Base-by-base conservation (phyloP, 345 rosid genomes). In the Kernera saxatilis region DNA sequence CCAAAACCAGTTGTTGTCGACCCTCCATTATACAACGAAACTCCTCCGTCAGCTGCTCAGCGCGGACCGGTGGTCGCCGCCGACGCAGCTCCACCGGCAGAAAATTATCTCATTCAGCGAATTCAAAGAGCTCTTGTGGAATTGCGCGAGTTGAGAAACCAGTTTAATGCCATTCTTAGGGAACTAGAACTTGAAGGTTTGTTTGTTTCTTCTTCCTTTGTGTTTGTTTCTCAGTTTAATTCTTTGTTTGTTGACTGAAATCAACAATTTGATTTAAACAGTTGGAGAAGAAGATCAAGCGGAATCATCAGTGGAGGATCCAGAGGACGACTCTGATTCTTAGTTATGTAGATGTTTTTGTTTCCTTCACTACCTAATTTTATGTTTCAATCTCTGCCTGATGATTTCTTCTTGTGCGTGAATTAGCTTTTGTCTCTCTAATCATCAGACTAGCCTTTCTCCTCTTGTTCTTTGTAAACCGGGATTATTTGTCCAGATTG, bases 231-330 rank as follows among this genome's bases (percentile, higher is more conserved):
- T 32, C 3, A 1, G 52, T 27, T 19, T 3, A 4, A 3, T 22
- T 61, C 2, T 8, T 65, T 35, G 54, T 30, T 30, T 2, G 36
- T 51, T 14, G 13, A 2, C n/a, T n/a, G n/a, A 36, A 15, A 11
- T 10, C 1, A 10, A 7, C 1, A 22, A 5, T 39, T 45, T 55
- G 15, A 12, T 69, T 69, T 21, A 22, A 46, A 14, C 59, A 73
- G 77, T 48, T n/a, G 72, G 15, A 57, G 76, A 73, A 55, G 77
- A 66, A 48, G 77, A 73, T 4, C 35, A 58, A 39, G 77, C 72
- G 27, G 77, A 66, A 49, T 73, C 77, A 73, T 73, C 77, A 66
- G 77, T 73, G 54, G 77, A 73, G 13, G 77, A 73, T 73, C 77
- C 77, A 57, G 77, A 73, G 21, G 77, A 73, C n/a, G 70, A 65